A percentile compares a stretch with the other conserved stretches of the same genome.
phyloP scores from a whole-genome alignment of 257 asterid genomes.

The Capsicum pubescens region DNA sequence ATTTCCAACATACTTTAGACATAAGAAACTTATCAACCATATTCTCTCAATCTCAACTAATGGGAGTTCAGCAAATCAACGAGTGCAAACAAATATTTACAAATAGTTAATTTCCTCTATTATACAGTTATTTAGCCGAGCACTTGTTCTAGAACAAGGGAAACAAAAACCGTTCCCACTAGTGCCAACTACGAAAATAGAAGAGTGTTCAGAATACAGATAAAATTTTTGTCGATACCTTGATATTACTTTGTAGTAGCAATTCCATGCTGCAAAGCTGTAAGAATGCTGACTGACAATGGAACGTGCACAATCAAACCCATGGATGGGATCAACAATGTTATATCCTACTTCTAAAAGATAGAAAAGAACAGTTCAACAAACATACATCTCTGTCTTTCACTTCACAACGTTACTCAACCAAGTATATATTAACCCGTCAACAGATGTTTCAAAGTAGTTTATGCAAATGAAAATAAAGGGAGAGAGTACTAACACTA shows the following conservation, averaged over 20 bases:
- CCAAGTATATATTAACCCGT: constrained; percentile 10
- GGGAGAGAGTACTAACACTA: constrained; percentile 8
- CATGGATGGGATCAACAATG: too few relatives aligned
- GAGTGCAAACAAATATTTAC: background rate
- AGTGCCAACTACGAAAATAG: background rate
- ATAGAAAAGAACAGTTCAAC: background rate
- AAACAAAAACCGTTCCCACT: background rate
- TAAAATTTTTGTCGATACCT: constrained; percentile 44
- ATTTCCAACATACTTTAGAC: constrained; percentile 14
- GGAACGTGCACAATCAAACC: constrained; percentile 68
- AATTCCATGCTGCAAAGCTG: constrained; percentile 88
- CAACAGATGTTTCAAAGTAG: background rate
- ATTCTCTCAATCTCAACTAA: too few relatives aligned
- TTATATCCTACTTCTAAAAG: constrained; percentile 39
- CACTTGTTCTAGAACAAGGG: background rate
- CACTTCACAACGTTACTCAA: constrained; percentile 20
- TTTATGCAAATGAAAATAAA: constrained; percentile 24
- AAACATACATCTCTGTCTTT: constrained; percentile 1
- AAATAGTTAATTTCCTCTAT: background rate
- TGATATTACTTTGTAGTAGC: constrained; percentile 75
- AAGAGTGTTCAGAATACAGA: background rate
- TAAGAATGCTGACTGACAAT: constrained; percentile 67
- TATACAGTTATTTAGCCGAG: background rate
- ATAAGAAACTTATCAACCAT: background rate
- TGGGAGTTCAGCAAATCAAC: too few relatives aligned